phyloP scores from a whole-genome alignment of 208 protist species.

The Wallacemonas sp. region DNA sequence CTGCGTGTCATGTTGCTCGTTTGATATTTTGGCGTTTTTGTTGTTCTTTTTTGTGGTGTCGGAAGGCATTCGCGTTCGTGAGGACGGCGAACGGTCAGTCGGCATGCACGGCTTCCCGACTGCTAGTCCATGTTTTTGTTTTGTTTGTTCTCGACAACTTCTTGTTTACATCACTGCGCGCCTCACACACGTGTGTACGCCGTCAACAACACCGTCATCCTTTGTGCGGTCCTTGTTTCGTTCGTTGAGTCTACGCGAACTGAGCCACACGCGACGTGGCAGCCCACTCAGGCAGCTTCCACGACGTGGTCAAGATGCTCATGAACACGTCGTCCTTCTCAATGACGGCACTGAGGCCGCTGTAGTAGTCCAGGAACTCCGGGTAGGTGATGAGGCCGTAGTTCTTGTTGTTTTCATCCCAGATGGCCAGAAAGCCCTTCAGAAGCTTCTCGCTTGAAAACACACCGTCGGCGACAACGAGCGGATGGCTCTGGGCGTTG shows the following conservation, averaged over 20 bases:
- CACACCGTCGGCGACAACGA: constrained; percentile 70
- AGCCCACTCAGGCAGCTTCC: constrained; percentile 74
- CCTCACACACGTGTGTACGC: too few relatives aligned
- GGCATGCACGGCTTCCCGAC: too few relatives aligned
- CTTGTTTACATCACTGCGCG: not conserved
- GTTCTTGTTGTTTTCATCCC: constrained; percentile 80
- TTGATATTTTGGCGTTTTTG: too few relatives aligned
- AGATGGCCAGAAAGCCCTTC: constrained; percentile 83
- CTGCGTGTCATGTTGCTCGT: too few relatives aligned
- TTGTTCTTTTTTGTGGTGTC: too few relatives aligned
- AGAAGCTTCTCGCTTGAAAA: constrained; percentile 81
- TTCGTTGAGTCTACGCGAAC: not conserved
- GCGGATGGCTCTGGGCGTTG: constrained; percentile 84
- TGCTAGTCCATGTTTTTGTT: not conserved
- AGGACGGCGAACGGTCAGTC: too few relatives aligned
- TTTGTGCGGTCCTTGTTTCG: not conserved
- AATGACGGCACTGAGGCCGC: constrained; percentile 87
- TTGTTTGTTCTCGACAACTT: not conserved
- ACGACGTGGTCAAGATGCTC: constrained; percentile 77
- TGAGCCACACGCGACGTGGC: constrained; percentile 4
- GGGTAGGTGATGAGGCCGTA: constrained; percentile 81
- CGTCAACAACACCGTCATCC: not conserved
- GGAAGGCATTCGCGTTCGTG: too few relatives aligned
- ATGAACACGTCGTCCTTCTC: constrained; percentile 85
- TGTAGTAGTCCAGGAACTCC: constrained; percentile 94